A percentile compares a stretch with the other conserved stretches of the same genome.
These are phyloP conservation scores for Stephanocyclus meneghinianus DNA, from an alignment of 352 stramenopile species.

Conservation along the genomic window DNA sequence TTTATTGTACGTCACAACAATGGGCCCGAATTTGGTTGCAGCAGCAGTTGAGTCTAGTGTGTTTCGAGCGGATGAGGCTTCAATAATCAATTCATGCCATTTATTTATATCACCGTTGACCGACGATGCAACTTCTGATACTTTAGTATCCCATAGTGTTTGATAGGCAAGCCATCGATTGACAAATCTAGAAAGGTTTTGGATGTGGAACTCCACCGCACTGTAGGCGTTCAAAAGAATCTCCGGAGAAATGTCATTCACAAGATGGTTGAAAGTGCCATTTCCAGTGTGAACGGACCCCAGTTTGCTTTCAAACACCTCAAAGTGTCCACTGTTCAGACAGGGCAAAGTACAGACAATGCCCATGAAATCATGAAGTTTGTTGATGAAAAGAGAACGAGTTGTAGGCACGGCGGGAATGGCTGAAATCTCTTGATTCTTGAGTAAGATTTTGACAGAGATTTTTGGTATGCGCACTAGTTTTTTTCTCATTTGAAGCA, in stretches of 20 bases:
- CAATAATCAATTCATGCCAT: constrained; percentile 95
- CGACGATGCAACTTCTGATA: constrained; percentile 89
- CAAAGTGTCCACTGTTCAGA: constrained; percentile 80
- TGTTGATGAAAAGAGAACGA: constrained; percentile 86
- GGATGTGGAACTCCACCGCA: constrained; percentile 79
- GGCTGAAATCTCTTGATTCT: constrained; percentile 95
- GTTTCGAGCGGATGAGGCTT: constrained; percentile 92
- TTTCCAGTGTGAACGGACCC: background rate
- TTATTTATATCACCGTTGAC: constrained; percentile 93
- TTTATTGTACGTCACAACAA: constrained; percentile 83
- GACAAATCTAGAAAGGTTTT: constrained; percentile 90
- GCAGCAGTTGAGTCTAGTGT: constrained; percentile 91
- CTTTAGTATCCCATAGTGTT: constrained; percentile 97
- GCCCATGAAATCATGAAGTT: constrained; percentile 92
- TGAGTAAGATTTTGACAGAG: constrained; percentile 89
- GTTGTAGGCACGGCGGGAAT: constrained; percentile 92
- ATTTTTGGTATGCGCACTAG: constrained; percentile 64
- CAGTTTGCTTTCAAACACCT: constrained; percentile 75
- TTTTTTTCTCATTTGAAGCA: constrained; percentile 45
- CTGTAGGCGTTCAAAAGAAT: constrained; percentile 73
- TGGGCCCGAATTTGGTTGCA: constrained; percentile 87
- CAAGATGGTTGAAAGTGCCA: constrained; percentile 70
- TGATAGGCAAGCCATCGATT: constrained; percentile 97
- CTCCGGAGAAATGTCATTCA: constrained; percentile 63
- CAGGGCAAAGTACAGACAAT: constrained; percentile 90